A percentile compares a stretch with the other conserved stretches of the same genome.
phyloP scores from a whole-genome alignment of 2,329 filamentous ascomycete genomes.

The Sclerotinia glacialis region DNA sequence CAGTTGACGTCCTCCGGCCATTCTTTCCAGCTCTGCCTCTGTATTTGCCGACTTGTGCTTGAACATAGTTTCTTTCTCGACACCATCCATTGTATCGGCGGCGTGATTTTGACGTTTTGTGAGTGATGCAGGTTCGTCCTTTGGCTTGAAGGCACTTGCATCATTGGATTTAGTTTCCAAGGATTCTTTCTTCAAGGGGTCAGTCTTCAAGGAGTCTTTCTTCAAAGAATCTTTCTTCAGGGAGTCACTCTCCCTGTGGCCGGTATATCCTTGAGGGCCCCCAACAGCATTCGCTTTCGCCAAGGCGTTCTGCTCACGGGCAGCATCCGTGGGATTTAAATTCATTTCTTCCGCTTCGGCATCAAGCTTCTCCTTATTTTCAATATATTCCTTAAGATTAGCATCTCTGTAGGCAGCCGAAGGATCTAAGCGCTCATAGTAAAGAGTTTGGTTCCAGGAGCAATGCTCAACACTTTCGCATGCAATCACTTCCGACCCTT shows the following conservation, averaged over 20 bases:
- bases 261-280: constrained; percentile 5
- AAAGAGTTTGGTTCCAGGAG: constrained; percentile 37
- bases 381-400: constrained; percentile 45
- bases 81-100: neutral
- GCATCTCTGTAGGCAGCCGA: constrained; percentile 45
- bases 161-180: neutral
- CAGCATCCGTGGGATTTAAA: neutral
- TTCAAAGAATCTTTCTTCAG: neutral
- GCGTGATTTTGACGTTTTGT: constrained; percentile 17
- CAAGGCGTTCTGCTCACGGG: constrained; percentile 12
- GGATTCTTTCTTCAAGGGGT: neutral
- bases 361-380: constrained; percentile 43
- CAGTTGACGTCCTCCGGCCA: constrained; percentile 25
- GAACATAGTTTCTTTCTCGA: constrained; percentile 13
- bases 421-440: constrained; percentile 39
- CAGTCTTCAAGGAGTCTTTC: neutral
- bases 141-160: constrained; percentile 7
- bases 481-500: constrained; percentile 48
- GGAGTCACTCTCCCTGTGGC: neutral
- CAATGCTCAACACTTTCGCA: constrained; percentile 43
- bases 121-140: neutral
- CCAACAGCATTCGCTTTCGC: constrained; percentile 7
- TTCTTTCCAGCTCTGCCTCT: constrained; percentile 29
- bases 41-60: constrained; percentile 26
- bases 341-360: constrained; percentile 28